Conservation (phyloP, 768 basidiomycete species). For the Coprinopsis sp. region DNA sequence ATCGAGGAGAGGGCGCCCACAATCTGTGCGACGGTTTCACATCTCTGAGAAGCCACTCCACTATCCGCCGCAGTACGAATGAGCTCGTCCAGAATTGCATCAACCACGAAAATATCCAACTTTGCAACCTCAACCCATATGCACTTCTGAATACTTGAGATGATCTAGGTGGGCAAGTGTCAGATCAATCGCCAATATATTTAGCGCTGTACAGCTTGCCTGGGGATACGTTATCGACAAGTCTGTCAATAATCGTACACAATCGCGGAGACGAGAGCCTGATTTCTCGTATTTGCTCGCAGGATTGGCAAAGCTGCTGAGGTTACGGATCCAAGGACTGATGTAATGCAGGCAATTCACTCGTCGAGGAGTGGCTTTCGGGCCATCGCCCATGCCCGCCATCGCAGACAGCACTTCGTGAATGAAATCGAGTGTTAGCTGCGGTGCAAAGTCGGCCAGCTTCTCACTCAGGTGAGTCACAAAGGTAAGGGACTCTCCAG, state of each 20-base stretch:
- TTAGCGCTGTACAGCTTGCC: conserved; percentile 34
- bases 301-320: conserved; percentile 66
- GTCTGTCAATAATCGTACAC: conserved; percentile 74
- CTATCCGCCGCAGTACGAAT: conserved; percentile 81
- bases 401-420: conserved; percentile 76
- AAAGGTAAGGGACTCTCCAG: conserved; percentile 60
- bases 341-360: conserved; percentile 77
- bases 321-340: conserved; percentile 85
- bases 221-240: conserved; percentile 68
- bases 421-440: conserved; percentile 83
- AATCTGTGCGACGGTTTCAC: conserved; percentile 71
- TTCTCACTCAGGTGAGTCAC: conserved; percentile 65
- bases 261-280: conserved; percentile 72
- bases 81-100: conserved; percentile 75
- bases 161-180: conserved; percentile 41
- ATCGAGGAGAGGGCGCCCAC: conserved; percentile 73
- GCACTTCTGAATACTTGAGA: conserved; percentile 60
- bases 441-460: conserved; percentile 68
- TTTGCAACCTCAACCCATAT: conserved; percentile 77
- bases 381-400: conserved; percentile 46
- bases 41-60: conserved; percentile 68
- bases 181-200: conserved; percentile 1
- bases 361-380: conserved; percentile 43
- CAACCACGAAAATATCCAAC: conserved; percentile 61
- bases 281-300: conserved; percentile 66